Percentiles rank a stretch among this genome's conserved stretches.
phyloP scores from a whole-genome alignment of 805 yeast species.

The Tetrapisispora pingtungensis region DNA sequence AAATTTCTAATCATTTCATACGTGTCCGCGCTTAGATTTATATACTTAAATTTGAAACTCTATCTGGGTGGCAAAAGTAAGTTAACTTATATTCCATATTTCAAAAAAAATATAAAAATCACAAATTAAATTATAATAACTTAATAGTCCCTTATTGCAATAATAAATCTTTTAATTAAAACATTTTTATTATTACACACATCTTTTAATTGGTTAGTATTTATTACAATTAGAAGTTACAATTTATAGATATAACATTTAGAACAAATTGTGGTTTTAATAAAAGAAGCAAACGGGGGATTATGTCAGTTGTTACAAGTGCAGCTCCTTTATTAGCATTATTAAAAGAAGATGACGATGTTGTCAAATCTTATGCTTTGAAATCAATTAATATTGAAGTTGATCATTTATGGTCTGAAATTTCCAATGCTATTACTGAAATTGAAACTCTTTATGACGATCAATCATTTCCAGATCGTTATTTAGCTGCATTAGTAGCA shows the following conservation, averaged over 20 bases:
- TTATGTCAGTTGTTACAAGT: conserved; percentile 49
- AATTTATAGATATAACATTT: too few species aligned
- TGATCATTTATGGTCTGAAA: conserved; percentile 94
- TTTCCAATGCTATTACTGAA: conserved; percentile 78
- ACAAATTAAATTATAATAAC: neutral
- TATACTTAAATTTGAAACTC: neutral
- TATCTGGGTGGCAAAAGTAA: conserved; percentile 17
- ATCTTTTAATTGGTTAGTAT: too few species aligned
- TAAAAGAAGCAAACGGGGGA: neutral
- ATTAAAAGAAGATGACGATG: conserved; percentile 68
- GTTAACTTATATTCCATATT: neutral
- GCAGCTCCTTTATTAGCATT: conserved; percentile 91
- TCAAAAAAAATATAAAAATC: neutral
- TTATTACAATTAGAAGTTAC: too few species aligned
- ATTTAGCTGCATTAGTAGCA: conserved; percentile 82
- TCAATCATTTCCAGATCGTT: conserved; percentile 58
- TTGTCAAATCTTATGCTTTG: conserved; percentile 76
- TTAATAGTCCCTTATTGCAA: neutral
- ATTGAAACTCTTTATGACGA: conserved; percentile 91
- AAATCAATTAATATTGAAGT: conserved; percentile 70
- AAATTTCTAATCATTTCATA: neutral
- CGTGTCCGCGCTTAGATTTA: neutral
- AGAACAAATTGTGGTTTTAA: neutral
- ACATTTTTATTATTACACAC: too few species aligned
- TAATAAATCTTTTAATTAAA: too few species aligned